A percentile compares a stretch with the other conserved stretches of the same genome.
These are phyloP conservation scores for Boletus vermiculosoides DNA, from an alignment of 768 basidiomycete genomes.

Conservation along the genomic window DNA sequence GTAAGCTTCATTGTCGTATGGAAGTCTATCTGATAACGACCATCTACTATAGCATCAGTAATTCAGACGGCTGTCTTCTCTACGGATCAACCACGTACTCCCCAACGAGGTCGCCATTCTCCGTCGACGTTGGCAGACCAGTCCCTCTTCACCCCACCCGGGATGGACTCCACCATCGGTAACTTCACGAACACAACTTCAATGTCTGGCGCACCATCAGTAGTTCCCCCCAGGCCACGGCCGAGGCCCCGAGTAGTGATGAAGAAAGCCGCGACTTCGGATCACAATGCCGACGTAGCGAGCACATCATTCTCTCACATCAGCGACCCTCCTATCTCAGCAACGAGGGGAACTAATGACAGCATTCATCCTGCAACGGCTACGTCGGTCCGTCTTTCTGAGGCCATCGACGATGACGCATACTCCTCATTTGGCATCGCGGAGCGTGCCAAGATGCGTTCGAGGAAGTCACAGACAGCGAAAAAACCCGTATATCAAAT, in stretches of 20 bases:
- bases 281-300: background rate
- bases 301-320: conserved; percentile 23
- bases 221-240: conserved; percentile 17
- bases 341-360: conserved; percentile 16
- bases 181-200: conserved; percentile 16
- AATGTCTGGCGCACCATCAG: background rate
- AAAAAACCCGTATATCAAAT: conserved; percentile 13
- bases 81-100: conserved; percentile 13
- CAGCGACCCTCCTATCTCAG: conserved; percentile 14
- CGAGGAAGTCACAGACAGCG: conserved; percentile 32
- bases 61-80: conserved; percentile 24
- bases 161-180: conserved; percentile 9
- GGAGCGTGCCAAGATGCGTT: conserved; percentile 58
- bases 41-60: conserved; percentile 6
- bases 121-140: conserved; percentile 2
- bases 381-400: conserved; percentile 11
- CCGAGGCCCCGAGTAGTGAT: conserved; percentile 34
- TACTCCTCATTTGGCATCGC: conserved; percentile 42
- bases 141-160: conserved; percentile 32
- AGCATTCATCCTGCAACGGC: conserved; percentile 20
- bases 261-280: conserved; percentile 13
- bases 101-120: conserved; percentile 8
- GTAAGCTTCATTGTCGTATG: conserved; percentile 7
- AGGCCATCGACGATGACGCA: conserved; percentile 18
- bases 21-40: background rate